Evolutionary conservation across 441 rosid species (phyloP).

Genomic region (Melianthus villosus): DNA sequence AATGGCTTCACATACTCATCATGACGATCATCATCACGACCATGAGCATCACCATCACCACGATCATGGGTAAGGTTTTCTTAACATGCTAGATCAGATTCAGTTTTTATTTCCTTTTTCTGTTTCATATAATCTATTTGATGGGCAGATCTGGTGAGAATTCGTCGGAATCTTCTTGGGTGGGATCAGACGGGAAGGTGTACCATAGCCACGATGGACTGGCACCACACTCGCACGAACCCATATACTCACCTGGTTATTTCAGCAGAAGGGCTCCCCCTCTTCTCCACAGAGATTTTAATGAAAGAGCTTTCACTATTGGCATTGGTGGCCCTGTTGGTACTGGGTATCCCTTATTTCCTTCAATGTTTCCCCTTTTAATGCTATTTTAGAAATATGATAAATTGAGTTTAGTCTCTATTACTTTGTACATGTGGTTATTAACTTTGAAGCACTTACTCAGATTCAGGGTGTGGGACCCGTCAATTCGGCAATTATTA

Average conservation of each 20-base stretch:
- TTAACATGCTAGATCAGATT: neutral
- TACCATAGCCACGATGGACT: constrained; percentile 94
- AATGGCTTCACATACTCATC: constrained; percentile 45
- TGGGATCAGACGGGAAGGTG: constrained; percentile 62
- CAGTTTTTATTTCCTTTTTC: neutral
- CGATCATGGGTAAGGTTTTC: constrained; percentile 14
- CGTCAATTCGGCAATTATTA: no score
- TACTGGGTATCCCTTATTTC: constrained; percentile 45
- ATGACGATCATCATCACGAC: constrained; percentile 5
- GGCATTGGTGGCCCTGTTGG: constrained; percentile 99
- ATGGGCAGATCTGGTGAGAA: constrained; percentile 15
- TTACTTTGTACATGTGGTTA: no score
- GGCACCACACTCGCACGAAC: constrained; percentile 93
- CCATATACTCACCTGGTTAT: constrained; percentile 87
- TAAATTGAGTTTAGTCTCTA: no score
- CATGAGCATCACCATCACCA: constrained; percentile 21
- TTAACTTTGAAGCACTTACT: no score
- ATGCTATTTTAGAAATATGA: no score
- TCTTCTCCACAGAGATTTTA: constrained; percentile 50
- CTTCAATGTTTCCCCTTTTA: neutral
- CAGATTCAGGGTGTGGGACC: no score
- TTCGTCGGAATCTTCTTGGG: constrained; percentile 26
- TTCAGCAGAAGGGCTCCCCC: constrained; percentile 85
- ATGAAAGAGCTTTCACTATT: constrained; percentile 82
- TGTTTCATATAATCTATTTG: constrained; percentile 2